A percentile compares a stretch with the other conserved stretches of the same genome.
Conservation (phyloP, 2,329 filamentous ascomycete genomes). For the Diplodia corticola region DNA sequence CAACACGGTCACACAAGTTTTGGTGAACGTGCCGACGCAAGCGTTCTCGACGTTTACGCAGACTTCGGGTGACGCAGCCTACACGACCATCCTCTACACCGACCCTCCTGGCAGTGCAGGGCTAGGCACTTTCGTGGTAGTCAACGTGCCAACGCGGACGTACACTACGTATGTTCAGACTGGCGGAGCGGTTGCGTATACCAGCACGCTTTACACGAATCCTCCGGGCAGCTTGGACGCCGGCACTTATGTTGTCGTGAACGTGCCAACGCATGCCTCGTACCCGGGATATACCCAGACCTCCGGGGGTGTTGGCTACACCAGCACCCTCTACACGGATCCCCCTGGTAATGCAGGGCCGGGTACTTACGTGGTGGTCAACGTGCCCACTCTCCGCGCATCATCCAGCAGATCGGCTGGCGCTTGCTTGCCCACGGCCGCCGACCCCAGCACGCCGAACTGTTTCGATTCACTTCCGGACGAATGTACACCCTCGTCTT, state of each 20-base stretch:
- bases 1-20: not conserved
- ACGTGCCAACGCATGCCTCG: not conserved
- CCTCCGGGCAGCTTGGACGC: not conserved
- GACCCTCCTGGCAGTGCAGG: not conserved
- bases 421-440: not conserved
- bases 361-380: not conserved
- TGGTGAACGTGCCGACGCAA: not conserved
- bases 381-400: not conserved
- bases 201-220: not conserved
- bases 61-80: not conserved
- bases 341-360: not conserved
- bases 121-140: not conserved
- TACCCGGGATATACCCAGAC: not conserved
- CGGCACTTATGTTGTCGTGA: not conserved
- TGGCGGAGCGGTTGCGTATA: not conserved
- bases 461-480: not conserved
- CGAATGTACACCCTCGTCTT: not conserved
- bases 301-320: not conserved
- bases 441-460: not conserved
- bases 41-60: not conserved
- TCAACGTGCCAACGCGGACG: not conserved
- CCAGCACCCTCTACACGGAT: not conserved
- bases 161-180: not conserved
- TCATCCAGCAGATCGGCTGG: not conserved
- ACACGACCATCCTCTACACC: not conserved